Conservation (phyloP, 1,139 yeast genomes). For the Yamadazyma aaseri region DNA sequence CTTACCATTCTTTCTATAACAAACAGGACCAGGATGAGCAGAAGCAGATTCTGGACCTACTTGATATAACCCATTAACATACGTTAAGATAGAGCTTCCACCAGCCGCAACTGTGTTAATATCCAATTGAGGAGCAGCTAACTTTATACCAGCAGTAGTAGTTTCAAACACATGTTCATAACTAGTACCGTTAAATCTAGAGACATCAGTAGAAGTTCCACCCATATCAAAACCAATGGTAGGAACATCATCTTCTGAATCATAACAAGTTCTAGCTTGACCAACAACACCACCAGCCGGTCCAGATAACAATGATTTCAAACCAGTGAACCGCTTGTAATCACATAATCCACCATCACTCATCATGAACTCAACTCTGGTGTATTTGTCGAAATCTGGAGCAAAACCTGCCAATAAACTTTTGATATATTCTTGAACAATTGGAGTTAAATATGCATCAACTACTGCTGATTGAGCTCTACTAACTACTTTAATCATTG, state of each 20-base stretch:
- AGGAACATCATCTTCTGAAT: constrained; percentile 38
- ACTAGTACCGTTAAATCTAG: constrained; percentile 36
- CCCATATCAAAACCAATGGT: constrained; percentile 62
- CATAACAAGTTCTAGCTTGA: constrained; percentile 50
- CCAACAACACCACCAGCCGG: constrained; percentile 69
- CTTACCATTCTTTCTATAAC: constrained; percentile 57
- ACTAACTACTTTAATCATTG: constrained; percentile 72
- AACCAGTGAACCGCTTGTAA: constrained; percentile 48
- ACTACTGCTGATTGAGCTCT: constrained; percentile 74
- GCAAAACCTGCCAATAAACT: constrained; percentile 62
- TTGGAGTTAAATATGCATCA: constrained; percentile 79
- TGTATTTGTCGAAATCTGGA: constrained; percentile 34
- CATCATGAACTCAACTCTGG: constrained; percentile 51
- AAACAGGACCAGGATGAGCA: constrained; percentile 61
- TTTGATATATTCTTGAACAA: constrained; percentile 58
- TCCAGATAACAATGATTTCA: constrained; percentile 52
- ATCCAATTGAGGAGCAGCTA: constrained; percentile 58
- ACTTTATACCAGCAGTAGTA: constrained; percentile 52
- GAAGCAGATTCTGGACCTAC: constrained; percentile 59
- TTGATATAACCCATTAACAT: constrained; percentile 49
- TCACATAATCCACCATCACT: constrained; percentile 58
- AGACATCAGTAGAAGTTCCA: constrained; percentile 59
- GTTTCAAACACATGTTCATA: constrained; percentile 54
- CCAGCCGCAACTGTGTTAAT: constrained; percentile 63
- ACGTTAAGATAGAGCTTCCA: constrained; percentile 52